phyloP scores from a whole-genome alignment of 2,329 filamentous ascomycete species.

The Cladophialophora carrionii region DNA sequence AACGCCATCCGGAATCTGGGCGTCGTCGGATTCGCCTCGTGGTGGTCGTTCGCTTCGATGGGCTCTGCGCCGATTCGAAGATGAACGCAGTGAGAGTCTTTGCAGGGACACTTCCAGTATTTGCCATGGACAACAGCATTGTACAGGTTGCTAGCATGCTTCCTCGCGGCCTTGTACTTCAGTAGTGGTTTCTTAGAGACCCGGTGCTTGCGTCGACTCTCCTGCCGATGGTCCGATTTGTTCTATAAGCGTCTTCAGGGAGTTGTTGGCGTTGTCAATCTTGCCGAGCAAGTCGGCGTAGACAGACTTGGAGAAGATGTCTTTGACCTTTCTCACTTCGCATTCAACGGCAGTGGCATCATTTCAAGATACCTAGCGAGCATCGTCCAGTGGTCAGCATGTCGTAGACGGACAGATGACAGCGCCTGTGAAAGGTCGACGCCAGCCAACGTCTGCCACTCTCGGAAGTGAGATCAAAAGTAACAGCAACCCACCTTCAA shows the following conservation, averaged over 20 bases:
- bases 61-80: conserved; percentile 18
- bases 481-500: conserved; percentile 7
- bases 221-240: conserved; percentile 19
- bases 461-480: background rate
- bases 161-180: conserved; percentile 8
- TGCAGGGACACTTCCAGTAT: conserved; percentile 28
- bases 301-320: conserved; percentile 26
- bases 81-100: conserved; percentile 18
- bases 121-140: conserved; percentile 19
- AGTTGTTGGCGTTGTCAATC: conserved; percentile 33
- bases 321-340: conserved; percentile 20
- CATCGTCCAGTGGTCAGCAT: background rate
- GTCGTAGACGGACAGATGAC: background rate
- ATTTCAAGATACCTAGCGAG: conserved; percentile 5
- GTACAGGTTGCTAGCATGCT: conserved; percentile 20
- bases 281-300: conserved; percentile 31
- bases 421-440: background rate
- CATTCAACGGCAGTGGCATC: conserved; percentile 10
- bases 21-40: background rate
- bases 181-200: conserved; percentile 6
- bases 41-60: background rate
- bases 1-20: conserved; percentile 7
- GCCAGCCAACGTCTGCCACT: background rate
- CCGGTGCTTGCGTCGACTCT: conserved; percentile 9
- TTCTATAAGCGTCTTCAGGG: conserved; percentile 33